These are phyloP conservation scores for Aschersonia sp. DNA, from an alignment of 2,329 filamentous ascomycete species.

Conservation along the genomic window DNA sequence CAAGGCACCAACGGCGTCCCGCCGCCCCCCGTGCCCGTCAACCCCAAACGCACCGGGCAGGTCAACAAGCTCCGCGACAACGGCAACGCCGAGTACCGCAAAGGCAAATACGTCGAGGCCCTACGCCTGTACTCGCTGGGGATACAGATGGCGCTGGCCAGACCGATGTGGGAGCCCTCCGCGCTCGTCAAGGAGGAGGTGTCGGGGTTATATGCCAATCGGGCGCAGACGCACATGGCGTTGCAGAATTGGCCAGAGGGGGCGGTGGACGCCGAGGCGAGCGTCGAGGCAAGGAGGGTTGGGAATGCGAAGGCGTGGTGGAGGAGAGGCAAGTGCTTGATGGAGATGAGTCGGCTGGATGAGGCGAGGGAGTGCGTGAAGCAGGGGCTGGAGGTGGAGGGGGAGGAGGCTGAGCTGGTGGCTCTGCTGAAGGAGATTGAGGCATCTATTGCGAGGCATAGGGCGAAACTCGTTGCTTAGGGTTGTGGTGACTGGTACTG, in stretches of 20 bases:
- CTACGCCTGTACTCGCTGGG: slow-evolving; percentile 73
- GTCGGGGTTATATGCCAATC: slow-evolving; percentile 65
- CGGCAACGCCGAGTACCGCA: slow-evolving; percentile 73
- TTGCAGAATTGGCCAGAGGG: slow-evolving; percentile 72
- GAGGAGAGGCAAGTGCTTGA: slow-evolving; percentile 67
- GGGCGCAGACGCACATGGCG: slow-evolving; percentile 82
- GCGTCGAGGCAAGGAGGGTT: slow-evolving; percentile 72
- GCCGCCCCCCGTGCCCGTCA: slow-evolving; percentile 77
- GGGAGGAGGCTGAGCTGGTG: slow-evolving; percentile 49
- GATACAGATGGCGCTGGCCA: slow-evolving; percentile 71
- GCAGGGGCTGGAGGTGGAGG: slow-evolving; percentile 70
- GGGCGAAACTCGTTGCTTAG: slow-evolving; percentile 7
- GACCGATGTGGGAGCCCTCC: slow-evolving; percentile 80
- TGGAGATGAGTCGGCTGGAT: slow-evolving; percentile 78
- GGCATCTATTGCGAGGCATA: slow-evolving; percentile 25
- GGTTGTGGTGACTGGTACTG: no score
- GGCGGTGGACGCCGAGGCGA: slow-evolving; percentile 74
- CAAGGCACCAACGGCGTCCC: slow-evolving; percentile 51
- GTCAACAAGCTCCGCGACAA: slow-evolving; percentile 84
- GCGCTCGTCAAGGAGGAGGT: slow-evolving; percentile 77
- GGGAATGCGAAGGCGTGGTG: slow-evolving; percentile 95
- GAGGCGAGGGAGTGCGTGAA: slow-evolving; percentile 73
- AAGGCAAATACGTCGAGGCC: slow-evolving; percentile 60
- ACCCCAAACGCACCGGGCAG: slow-evolving; percentile 79
- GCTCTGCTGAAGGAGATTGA: slow-evolving; percentile 51